phyloP scores from a whole-genome alignment of 805 yeast genomes.

The Starmera dryadoides region DNA sequence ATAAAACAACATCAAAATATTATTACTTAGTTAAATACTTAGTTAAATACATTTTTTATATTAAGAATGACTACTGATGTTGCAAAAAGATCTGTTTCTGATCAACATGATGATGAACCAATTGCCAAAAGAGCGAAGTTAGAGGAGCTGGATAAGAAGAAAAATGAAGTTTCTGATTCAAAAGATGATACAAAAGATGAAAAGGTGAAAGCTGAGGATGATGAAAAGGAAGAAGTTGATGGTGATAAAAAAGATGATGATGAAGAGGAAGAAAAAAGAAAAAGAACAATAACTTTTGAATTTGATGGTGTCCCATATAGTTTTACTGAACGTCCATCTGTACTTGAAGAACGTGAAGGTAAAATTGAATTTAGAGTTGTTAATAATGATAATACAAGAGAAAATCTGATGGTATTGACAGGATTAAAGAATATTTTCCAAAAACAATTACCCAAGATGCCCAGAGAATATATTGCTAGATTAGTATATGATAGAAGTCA shows the following conservation, averaged over 20 bases:
- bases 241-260: slow-evolving; percentile 16
- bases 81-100: slow-evolving; percentile 9
- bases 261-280: slow-evolving; percentile 26
- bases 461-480: slow-evolving; percentile 91
- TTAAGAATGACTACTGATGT: too few species aligned
- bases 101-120: slow-evolving; percentile 21
- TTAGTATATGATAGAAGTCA: slow-evolving; percentile 93
- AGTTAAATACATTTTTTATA: too few species aligned
- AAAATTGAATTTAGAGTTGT: slow-evolving; percentile 94
- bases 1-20: too few species aligned
- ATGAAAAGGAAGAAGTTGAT: slow-evolving; percentile 18
- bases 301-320: slow-evolving; percentile 73
- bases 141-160: slow-evolving; percentile 3
- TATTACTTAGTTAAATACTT: too few species aligned
- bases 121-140: slow-evolving; percentile 16
- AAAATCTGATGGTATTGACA: slow-evolving; percentile 84
- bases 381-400: slow-evolving; percentile 85
- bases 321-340: slow-evolving; percentile 90
- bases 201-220: slow-evolving; percentile 18
- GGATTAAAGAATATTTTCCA: slow-evolving; percentile 95
- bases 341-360: slow-evolving; percentile 87
- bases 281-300: slow-evolving; percentile 31
- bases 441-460: slow-evolving; percentile 98
- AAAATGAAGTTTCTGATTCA: slow-evolving; percentile 8
- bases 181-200: slow-evolving; percentile 19